These are phyloP conservation scores for Yamagishiella unicocca DNA, from an alignment of 139 green algal genomes.

Conservation along the genomic window DNA sequence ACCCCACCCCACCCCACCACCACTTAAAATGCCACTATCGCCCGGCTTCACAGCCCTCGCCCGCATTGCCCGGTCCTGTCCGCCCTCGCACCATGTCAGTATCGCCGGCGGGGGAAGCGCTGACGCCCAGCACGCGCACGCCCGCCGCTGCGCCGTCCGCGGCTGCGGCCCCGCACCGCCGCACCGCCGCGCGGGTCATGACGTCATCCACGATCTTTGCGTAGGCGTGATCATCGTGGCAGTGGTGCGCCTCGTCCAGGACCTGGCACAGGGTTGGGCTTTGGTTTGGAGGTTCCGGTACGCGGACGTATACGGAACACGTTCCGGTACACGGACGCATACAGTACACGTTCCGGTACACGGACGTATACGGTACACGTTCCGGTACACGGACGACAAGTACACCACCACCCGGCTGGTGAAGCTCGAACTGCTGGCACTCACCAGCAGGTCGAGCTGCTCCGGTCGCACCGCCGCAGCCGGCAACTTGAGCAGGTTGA, in stretches of 20 bases:
- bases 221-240: conserved; percentile 51
- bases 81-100: not conserved
- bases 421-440: too few relatives aligned
- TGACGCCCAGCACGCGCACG: conserved; percentile 6
- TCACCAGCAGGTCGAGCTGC: conserved; percentile 12
- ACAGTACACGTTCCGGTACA: too few relatives aligned
- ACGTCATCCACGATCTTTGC: not conserved
- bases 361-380: not conserved
- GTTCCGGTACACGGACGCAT: not conserved
- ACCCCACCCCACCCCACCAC: too few relatives aligned
- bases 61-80: too few relatives aligned
- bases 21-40: too few relatives aligned
- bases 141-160: not conserved
- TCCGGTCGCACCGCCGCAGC: not conserved
- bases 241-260: conserved; percentile 63
- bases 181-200: not conserved
- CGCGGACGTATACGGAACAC: not conserved
- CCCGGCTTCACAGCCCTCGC: too few relatives aligned
- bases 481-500: too few relatives aligned
- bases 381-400: too few relatives aligned
- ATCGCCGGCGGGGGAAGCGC: not conserved
- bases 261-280: conserved; percentile 45
- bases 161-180: not conserved
- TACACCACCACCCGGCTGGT: too few relatives aligned
- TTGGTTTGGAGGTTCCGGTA: too few relatives aligned